Evolutionary conservation across 108 stramenopile species (phyloP).

Genomic region (Tribonema minus): DNA sequence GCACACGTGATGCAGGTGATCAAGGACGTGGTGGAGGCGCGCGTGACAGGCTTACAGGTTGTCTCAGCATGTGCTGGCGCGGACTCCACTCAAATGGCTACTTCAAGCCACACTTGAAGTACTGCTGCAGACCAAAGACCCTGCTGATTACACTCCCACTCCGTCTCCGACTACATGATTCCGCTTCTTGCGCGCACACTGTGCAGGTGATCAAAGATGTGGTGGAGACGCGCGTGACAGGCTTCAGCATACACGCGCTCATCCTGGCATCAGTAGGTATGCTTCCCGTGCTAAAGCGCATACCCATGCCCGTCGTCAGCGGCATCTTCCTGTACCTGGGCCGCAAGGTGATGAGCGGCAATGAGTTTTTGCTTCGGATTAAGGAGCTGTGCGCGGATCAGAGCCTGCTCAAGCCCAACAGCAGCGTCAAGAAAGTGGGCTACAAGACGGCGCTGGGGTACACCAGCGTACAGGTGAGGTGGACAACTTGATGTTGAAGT

Average conservation of each 20-base stretch:
- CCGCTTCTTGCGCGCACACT: too few relatives aligned
- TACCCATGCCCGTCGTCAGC: slow-evolving; percentile 86
- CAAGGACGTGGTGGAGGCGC: slow-evolving; percentile 64
- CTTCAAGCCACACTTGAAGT: too few relatives aligned
- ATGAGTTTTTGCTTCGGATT: slow-evolving; percentile 15
- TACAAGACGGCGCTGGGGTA: slow-evolving; percentile 17
- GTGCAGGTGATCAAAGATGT: not conserved
- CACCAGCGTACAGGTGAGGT: slow-evolving; percentile 31
- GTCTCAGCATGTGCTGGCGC: too few relatives aligned
- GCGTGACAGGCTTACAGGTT: slow-evolving; percentile 86
- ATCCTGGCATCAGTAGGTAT: slow-evolving; percentile 71
- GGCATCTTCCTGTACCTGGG: slow-evolving; percentile 90
- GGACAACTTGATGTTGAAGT: too few relatives aligned
- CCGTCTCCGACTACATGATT: too few relatives aligned
- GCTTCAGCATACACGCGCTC: slow-evolving; percentile 79
- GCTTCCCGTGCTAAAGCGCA: slow-evolving; percentile 69
- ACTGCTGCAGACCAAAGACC: too few relatives aligned
- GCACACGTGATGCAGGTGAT: too few relatives aligned
- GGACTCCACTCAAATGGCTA: too few relatives aligned
- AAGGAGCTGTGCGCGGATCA: slow-evolving; percentile 13
- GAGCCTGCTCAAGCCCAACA: not conserved
- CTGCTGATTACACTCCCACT: too few relatives aligned
- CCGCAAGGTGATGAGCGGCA: slow-evolving; percentile 57
- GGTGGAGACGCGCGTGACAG: slow-evolving; percentile 82
- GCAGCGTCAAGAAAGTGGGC: slow-evolving; percentile 23